Conservation (phyloP, 2,329 filamentous ascomycete genomes). For the Metarhizium humberi region DNA sequence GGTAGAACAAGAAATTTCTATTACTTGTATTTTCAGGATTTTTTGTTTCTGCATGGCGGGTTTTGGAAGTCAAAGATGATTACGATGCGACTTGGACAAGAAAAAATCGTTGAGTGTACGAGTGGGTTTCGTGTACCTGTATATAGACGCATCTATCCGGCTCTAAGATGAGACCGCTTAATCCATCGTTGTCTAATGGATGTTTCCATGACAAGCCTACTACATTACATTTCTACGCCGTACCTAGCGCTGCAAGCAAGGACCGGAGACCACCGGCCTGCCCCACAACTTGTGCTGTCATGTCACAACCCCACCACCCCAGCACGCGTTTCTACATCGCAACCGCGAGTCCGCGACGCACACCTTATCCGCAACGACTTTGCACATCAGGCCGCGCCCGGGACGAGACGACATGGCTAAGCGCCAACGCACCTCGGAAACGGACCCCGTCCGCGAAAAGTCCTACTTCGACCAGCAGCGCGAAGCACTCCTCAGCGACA, state of each 20-base stretch:
- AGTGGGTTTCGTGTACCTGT: neutral
- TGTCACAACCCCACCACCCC: too few relatives aligned
- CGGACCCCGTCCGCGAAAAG: conserved; percentile 26
- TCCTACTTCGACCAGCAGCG: conserved; percentile 71
- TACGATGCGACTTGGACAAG: conserved; percentile 5
- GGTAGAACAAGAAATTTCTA: conserved; percentile 8
- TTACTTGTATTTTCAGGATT: neutral
- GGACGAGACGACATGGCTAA: conserved; percentile 3
- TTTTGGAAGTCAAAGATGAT: conserved; percentile 7
- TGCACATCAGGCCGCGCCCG: neutral
- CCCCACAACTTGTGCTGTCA: too few relatives aligned
- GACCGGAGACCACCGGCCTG: too few relatives aligned
- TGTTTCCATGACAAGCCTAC: neutral
- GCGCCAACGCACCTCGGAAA: conserved; percentile 11
- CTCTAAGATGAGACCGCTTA: neutral
- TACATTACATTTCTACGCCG: too few relatives aligned
- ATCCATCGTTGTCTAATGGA: neutral
- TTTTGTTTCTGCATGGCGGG: conserved; percentile 17
- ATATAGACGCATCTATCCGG: conserved; percentile 1
- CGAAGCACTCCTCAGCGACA: conserved; percentile 60
- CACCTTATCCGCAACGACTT: too few relatives aligned
- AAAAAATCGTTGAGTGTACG: conserved; percentile 1
- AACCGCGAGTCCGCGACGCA: too few relatives aligned
- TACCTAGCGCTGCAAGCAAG: too few relatives aligned
- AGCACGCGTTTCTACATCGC: too few relatives aligned